Base-by-base conservation (phyloP, 495 filamentous ascomycete species). In the Patellaria atrata region DNA sequence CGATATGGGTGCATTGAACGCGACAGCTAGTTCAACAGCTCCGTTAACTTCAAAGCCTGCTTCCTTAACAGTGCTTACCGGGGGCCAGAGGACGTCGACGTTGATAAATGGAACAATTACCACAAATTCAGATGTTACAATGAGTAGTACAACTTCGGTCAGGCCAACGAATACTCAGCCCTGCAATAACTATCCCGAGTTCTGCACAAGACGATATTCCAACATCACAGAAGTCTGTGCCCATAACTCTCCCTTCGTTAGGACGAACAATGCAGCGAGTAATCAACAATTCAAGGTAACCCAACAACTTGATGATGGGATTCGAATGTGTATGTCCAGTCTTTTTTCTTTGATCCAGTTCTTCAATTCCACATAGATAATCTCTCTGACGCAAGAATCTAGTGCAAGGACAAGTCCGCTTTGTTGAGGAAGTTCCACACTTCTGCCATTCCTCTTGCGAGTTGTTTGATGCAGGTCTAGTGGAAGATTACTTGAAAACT, bases 161-260 rank as follows among this genome's bases (percentile, higher is more conserved):
- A 5, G 19, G 15, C 43, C 56, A 3, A 34, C 40, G 11, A 61
- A 59, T 41, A 58, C 55, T 0, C 35, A 54, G n/a, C 53, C 83
- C 3, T 96, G 87, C 65, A 96, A 96, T 55, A 68, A 71, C 53
- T 81, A 87, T 46, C 58, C 72, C n/a, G 82, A 91, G 50, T 74
- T 92, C 48, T 96, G 87, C 58, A 54, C 51, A 5, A 68, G 84
- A 29, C 73, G 71, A 37, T 96, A 87, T 51, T 79, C 79, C 59
- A 89, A 94, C 54, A 81, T 96, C 53, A 89, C 85, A 35, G 64
- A 82, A 50, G 73, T 96, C 3, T 80, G 77, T 14, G 77, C 80
- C 10, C 77, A 96, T 59, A 94, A 94, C 60, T 85, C 77, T 21
- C 80, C 84, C 13, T 96, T 96, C 52, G 70, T 73, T 15, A 27